These are phyloP conservation scores for Centaurea solstitialis DNA, from an alignment of 129 eudicot species.

Conservation along the genomic window DNA sequence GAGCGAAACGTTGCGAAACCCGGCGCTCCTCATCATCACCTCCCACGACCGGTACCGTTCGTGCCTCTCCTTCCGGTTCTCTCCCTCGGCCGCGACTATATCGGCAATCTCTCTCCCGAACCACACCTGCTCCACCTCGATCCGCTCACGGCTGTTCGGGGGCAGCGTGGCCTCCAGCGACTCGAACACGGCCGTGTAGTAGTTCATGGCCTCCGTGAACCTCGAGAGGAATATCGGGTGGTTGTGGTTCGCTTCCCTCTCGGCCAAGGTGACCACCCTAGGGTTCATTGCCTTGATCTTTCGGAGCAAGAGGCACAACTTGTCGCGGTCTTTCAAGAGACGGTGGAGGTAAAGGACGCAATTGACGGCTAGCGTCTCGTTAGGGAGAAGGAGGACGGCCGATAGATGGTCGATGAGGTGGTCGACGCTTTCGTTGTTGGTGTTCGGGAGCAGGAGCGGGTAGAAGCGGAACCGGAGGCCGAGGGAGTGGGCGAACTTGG, in stretches of 20 bases:
- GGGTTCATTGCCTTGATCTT: constrained; percentile 69
- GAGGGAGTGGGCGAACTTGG: constrained; percentile 65
- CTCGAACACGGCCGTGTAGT: constrained; percentile 77
- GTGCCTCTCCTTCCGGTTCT: constrained; percentile 56
- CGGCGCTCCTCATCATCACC: constrained; percentile 57
- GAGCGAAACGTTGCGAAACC: constrained; percentile 49
- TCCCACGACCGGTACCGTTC: constrained; percentile 76
- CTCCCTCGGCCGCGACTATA: constrained; percentile 69
- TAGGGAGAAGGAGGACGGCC: constrained; percentile 30
- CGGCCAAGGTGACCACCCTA: constrained; percentile 59
- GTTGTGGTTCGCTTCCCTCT: constrained; percentile 71
- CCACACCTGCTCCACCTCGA: constrained; percentile 74
- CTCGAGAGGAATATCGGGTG: constrained; percentile 57
- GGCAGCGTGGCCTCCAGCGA: constrained; percentile 90
- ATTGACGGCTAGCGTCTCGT: constrained; percentile 78
- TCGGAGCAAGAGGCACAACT: constrained; percentile 46
- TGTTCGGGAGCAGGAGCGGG: constrained; percentile 35
- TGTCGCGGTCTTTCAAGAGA: constrained; percentile 50
- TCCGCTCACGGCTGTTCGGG: constrained; percentile 70
- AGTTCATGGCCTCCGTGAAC: constrained; percentile 54
- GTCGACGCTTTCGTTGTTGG: constrained; percentile 18
- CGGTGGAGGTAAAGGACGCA: constrained; percentile 71
- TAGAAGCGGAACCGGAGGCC: constrained; percentile 74
- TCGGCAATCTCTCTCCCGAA: constrained; percentile 73
- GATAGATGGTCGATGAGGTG: constrained; percentile 31